Conservation (phyloP, 140 eudicot species). For the Anethum foeniculum region DNA sequence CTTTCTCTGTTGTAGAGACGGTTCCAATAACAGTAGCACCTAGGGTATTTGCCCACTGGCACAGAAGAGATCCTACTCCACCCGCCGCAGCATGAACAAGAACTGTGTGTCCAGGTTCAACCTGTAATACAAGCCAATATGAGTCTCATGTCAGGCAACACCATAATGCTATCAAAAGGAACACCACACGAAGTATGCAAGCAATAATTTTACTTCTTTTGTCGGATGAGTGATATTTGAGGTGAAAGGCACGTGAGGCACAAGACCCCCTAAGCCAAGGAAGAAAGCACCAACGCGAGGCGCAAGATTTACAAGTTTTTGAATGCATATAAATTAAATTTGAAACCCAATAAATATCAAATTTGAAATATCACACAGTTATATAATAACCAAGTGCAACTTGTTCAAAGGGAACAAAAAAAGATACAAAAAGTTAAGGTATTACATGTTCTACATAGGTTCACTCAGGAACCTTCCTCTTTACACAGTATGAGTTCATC, state of each 20-base stretch:
- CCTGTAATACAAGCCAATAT: constrained; percentile 23
- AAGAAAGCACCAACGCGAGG: neutral
- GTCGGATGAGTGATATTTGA: neutral
- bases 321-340: neutral
- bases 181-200: neutral
- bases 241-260: neutral
- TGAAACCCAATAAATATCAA: neutral
- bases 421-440: neutral
- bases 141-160: neutral
- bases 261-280: neutral
- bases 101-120: constrained; percentile 48
- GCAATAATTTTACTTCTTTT: neutral
- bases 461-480: neutral
- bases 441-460: neutral
- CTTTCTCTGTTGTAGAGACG: constrained; percentile 54
- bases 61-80: constrained; percentile 47
- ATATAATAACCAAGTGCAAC: neutral
- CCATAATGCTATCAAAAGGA: neutral
- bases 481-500: neutral
- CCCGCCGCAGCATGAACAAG: constrained; percentile 67
- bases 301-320: neutral
- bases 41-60: constrained; percentile 56
- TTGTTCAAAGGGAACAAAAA: neutral
- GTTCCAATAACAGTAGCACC: constrained; percentile 62
- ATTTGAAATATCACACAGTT: neutral